Evolutionary conservation across 2,329 filamentous ascomycete genomes (phyloP).

Genomic region (Penicillium sp.): DNA sequence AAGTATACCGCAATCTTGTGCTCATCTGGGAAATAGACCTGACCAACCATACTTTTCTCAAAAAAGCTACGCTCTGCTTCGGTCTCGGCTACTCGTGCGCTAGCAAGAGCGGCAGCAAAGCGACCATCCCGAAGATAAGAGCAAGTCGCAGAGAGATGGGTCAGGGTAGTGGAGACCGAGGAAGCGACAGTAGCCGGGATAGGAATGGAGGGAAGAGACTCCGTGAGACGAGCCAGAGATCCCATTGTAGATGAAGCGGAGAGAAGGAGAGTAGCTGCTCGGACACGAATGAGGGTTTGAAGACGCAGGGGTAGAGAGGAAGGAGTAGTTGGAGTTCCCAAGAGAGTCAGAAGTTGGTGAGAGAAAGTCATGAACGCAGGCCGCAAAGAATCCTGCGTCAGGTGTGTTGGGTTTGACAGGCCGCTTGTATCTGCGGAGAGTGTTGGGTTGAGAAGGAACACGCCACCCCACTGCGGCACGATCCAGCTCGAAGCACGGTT

Average conservation of each 20-base stretch:
- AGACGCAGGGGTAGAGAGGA: conserved; percentile 78
- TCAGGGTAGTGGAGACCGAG: conserved; percentile 76
- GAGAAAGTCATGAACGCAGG: conserved; percentile 87
- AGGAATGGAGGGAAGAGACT: conserved; percentile 82
- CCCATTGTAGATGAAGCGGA: conserved; percentile 91
- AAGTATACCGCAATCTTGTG: conserved; percentile 97
- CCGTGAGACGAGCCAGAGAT: conserved; percentile 82
- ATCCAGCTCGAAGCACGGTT: conserved; percentile 76
- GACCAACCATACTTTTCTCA: conserved; percentile 98
- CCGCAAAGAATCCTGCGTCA: conserved; percentile 67
- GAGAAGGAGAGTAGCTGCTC: conserved; percentile 79
- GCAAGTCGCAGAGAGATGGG: conserved; percentile 76
- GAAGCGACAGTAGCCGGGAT: conserved; percentile 86
- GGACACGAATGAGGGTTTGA: conserved; percentile 79
- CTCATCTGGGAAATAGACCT: conserved; percentile 97
- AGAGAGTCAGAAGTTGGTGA: conserved; percentile 80
- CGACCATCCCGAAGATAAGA: conserved; percentile 62
- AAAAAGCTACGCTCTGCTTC: conserved; percentile 96
- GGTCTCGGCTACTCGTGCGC: conserved; percentile 80
- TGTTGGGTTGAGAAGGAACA: conserved; percentile 64
- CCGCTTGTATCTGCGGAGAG: conserved; percentile 37
- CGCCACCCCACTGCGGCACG: conserved; percentile 91
- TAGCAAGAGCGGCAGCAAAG: conserved; percentile 68
- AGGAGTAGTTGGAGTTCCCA: conserved; percentile 79
- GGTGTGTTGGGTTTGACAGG: conserved; percentile 43